phyloP scores from a whole-genome alignment of 345 rosid species.

The Dimocarpus longan region DNA sequence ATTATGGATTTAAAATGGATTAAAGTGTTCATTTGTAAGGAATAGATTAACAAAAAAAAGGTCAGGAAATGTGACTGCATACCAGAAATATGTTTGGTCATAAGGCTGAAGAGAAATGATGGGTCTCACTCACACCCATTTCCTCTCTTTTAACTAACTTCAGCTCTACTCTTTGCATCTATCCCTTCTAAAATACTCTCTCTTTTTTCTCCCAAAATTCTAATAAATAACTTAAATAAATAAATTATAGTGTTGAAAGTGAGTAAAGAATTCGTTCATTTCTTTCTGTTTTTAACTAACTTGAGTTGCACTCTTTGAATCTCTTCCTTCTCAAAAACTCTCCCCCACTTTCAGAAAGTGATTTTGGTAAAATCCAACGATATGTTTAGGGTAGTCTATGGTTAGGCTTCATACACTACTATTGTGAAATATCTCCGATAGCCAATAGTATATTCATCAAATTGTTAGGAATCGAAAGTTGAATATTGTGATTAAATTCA shows the following conservation, averaged over 20 bases:
- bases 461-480: not conserved
- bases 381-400: not conserved
- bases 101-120: conserved; percentile 27
- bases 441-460: not conserved
- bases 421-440: not conserved
- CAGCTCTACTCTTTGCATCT: conserved; percentile 40
- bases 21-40: not conserved
- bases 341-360: conserved; percentile 19
- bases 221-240: not conserved
- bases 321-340: conserved; percentile 40
- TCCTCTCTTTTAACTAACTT: conserved; percentile 36
- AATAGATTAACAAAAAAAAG: not conserved
- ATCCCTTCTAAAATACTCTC: conserved; percentile 36
- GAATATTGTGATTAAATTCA: too few relatives aligned
- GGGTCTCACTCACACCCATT: conserved; percentile 24
- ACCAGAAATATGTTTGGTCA: conserved; percentile 16
- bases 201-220: not conserved
- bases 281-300: conserved; percentile 22
- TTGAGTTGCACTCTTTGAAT: conserved; percentile 55
- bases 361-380: conserved; percentile 17
- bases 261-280: conserved; percentile 8
- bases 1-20: not conserved
- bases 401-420: conserved; percentile 26
- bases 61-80: conserved; percentile 21
- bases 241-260: not conserved